Evolutionary conservation across 352 stramenopile species (phyloP).

Genomic region (Phytophthora colocasiae): DNA sequence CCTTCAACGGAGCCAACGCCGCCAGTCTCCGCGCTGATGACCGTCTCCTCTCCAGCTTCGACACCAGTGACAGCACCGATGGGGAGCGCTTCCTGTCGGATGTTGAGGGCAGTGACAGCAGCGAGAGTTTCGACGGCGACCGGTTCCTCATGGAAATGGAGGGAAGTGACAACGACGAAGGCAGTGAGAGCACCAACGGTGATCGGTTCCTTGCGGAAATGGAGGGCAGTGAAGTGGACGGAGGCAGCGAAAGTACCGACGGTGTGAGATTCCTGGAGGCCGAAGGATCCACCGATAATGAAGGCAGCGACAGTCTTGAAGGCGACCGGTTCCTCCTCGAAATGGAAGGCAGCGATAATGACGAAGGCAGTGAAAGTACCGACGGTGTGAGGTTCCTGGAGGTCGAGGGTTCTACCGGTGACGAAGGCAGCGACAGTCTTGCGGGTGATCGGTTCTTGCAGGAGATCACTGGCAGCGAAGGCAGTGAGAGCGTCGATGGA

Average conservation of each 20-base stretch:
- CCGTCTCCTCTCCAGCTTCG: neutral
- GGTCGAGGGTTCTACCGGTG: neutral
- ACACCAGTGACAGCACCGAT: conserved; percentile 4
- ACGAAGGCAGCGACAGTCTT: neutral
- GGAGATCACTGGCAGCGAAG: neutral
- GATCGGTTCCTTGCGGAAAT: conserved; percentile 17
- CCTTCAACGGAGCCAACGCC: conserved; percentile 16
- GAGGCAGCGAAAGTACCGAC: neutral
- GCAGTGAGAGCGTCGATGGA: neutral
- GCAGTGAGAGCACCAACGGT: conserved; percentile 18
- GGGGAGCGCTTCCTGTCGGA: conserved; percentile 27
- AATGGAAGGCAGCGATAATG: neutral
- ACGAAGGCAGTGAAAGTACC: neutral
- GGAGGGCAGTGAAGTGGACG: conserved; percentile 3
- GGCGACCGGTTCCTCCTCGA: neutral
- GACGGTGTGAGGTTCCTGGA: neutral
- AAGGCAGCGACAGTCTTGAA: conserved; percentile 1
- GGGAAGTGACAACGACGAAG: conserved; percentile 6
- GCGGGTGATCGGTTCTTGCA: too few relatives aligned
- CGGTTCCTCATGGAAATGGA: conserved; percentile 25
- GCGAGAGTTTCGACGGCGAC: conserved; percentile 17
- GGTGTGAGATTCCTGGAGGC: neutral
- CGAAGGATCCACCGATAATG: neutral
- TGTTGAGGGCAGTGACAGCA: conserved; percentile 23
- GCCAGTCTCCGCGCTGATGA: conserved; percentile 19